These are phyloP conservation scores for Wallacemonas sp. DNA, from an alignment of 208 protist genomes.

Conservation along the genomic window DNA sequence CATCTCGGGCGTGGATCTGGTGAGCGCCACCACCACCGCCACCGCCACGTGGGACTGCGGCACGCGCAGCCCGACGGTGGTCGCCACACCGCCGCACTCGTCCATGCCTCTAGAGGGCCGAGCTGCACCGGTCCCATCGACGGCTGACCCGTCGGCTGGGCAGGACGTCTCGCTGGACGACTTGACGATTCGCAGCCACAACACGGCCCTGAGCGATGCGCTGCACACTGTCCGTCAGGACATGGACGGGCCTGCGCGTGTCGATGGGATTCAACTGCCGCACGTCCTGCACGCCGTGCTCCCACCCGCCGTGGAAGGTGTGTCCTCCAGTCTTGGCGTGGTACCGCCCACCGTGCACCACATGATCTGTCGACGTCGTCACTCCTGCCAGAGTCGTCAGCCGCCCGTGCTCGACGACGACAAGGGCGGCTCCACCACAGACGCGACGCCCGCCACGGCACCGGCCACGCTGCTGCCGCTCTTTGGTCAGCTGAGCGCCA, in stretches of 20 bases:
- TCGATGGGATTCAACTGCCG: not conserved
- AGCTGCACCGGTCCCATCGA: not conserved
- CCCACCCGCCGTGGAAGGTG: no score
- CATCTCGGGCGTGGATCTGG: no score
- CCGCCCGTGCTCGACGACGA: not conserved
- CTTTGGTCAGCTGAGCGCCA: constrained; percentile 32
- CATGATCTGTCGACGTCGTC: no score
- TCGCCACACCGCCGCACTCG: not conserved
- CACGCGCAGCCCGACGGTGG: not conserved
- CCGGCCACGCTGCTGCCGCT: not conserved
- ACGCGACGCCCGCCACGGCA: not conserved
- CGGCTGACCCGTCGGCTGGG: not conserved
- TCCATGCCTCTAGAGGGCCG: not conserved
- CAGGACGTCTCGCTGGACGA: not conserved
- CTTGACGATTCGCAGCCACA: not conserved
- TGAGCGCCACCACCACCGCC: no score
- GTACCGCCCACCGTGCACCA: no score
- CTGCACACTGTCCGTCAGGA: not conserved
- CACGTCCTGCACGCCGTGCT: not conserved
- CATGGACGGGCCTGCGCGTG: not conserved
- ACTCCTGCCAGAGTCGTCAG: no score
- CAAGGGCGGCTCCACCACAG: not conserved
- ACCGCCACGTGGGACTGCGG: no score
- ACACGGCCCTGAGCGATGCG: not conserved
- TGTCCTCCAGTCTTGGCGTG: no score